Base-by-base conservation (phyloP, 345 rosid species). In the Arabidopsis thaliana region DNA sequence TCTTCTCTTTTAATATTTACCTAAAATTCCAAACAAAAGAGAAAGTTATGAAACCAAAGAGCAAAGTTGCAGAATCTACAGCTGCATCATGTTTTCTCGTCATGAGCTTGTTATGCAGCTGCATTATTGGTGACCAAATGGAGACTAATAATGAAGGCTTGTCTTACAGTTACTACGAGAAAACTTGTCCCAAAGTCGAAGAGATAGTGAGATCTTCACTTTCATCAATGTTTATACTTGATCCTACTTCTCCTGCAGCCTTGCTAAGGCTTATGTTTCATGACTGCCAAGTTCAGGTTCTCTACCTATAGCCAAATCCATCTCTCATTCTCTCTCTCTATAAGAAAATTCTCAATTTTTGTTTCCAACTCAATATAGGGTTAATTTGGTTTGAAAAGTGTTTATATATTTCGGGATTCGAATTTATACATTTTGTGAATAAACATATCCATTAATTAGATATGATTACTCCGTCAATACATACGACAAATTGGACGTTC, bases 221-320 rank as follows among this genome's bases (percentile, higher is more conserved):
- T 67, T 25, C 67, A 20, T 51, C 74, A 12, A 32, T 71, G 46
- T 79, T 84, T 69, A 55, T 80, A 4, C 22, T 61, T 37, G 87
- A 84, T 79, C 87, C 85, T 60, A 46, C 78, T 60, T 63, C 85
- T 24, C 82, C 85, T 5, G 65, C 87, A 7, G 87, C 84, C 52
- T 69, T 84, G 78, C 70, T 82, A 25, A 77, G 84, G 64, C 87
- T 84, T 25, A 84, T 84, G 85, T 82, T 84, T 71, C 87, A 84
- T 67, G 87, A 84, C 67, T 84, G 87, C 72, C 84, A 84, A 84
- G 87, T 82, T 74, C 85, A 84, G 85, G 87, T 84, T 65, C 49
- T 52, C 62, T 41, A 4, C 68, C 66, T 13, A 33, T 13, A 12
- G 5, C 65, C 40, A 11, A 9, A 30, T 32, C 34, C 13, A 16